Base-by-base conservation (phyloP, 805 yeast genomes). In the Starmerella stellata region DNA sequence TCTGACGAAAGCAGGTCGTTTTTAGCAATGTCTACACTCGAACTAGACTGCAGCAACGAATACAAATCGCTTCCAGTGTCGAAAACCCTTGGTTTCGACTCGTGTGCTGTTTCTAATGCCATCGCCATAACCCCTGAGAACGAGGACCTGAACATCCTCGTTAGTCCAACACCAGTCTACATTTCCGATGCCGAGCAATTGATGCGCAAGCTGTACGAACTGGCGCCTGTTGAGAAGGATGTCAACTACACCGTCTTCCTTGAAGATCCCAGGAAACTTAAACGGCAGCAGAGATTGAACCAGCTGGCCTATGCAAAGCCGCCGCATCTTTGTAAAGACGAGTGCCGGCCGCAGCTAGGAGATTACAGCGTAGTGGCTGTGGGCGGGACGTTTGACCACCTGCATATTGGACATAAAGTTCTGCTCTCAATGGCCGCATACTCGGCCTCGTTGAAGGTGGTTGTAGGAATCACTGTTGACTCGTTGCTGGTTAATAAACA, bases 351-450 rank as follows among this genome's bases (percentile, higher is more conserved):
- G 25, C 7, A 11, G 25, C 25, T 23, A 11, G 25, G 25, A 7
- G 25, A 23, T 7, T 29, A 29, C 31, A 27, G 14, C 3, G 38
- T 24, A 1, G 54, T 46, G 0, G 57, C 94, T 0, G 74, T 87
- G 1, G 98, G 98, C 1, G 99, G 99, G 0, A 90, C 98, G 0
- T 90, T 90, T 60, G 99, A 90, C 53, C 96, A 90, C 58, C 53
- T 90, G 28, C 99, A 90, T 50, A 93, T 78, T 52, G 99, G 96
- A 0, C 99, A 90, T 58, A 81, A 79, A 55, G 76, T 90, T 21
- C 62, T 90, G 21, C 63, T 90, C 8, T 74, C 90, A 0, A 63
- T 79, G 42, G 66, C 93, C 0, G 71, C 74, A 0, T 82, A 74
- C 51, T 46, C 80, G 5, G 64, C 92, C 0, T 50, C 57, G 2